Evolutionary conservation across 768 basidiomycete genomes (phyloP).

Genomic region (Pleurotus pulmonarius): DNA sequence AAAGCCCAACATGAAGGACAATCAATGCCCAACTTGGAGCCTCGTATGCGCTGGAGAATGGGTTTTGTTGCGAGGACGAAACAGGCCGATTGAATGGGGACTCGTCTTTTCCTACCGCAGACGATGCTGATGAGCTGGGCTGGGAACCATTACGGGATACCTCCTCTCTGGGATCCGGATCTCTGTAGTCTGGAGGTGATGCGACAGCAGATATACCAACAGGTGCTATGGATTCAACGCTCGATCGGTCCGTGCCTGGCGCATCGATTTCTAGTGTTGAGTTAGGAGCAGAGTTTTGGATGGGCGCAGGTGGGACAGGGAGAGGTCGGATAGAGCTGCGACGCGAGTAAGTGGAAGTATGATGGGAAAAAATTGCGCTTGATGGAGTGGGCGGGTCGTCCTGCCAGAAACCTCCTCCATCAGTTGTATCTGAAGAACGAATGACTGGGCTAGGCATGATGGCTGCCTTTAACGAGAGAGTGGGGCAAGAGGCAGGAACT

Average conservation of each 20-base stretch:
- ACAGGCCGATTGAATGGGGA: background rate
- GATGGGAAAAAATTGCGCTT: background rate
- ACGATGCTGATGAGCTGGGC: background rate
- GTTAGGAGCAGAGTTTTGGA: background rate
- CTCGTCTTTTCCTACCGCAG: background rate
- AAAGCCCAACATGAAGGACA: constrained; percentile 20
- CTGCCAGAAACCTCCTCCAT: background rate
- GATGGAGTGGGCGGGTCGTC: background rate
- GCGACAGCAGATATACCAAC: constrained; percentile 4
- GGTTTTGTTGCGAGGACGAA: background rate
- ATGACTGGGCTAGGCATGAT: too few relatives aligned
- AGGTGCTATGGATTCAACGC: background rate
- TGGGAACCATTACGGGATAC: background rate
- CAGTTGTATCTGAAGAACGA: too few relatives aligned
- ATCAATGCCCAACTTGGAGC: constrained; percentile 28
- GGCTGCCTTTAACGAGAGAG: too few relatives aligned
- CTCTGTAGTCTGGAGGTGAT: background rate
- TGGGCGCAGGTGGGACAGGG: background rate
- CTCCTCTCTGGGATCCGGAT: background rate
- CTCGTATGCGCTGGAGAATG: constrained; percentile 14
- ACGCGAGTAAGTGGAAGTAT: background rate
- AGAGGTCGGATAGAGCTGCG: constrained; percentile 1
- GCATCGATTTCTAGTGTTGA: background rate
- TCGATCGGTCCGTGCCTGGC: background rate
- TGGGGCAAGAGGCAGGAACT: too few relatives aligned